These are phyloP conservation scores for Mucor indicus DNA, from an alignment of 371 early-diverging fungal genomes.

Conservation along the genomic window DNA sequence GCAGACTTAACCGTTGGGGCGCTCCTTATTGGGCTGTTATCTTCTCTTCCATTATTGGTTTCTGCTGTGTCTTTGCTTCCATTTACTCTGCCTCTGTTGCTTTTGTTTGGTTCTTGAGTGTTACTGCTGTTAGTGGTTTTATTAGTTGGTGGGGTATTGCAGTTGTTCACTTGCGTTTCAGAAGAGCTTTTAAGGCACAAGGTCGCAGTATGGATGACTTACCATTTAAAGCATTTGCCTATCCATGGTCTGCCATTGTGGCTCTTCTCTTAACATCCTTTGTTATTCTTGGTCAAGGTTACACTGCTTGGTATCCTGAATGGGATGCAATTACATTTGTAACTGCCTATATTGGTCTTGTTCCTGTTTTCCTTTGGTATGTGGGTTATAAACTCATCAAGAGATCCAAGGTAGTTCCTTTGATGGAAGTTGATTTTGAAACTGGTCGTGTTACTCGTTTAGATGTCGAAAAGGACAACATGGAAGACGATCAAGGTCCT, in stretches of 20 bases:
- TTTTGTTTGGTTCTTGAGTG: slow-evolving; percentile 73
- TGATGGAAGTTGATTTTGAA: slow-evolving; percentile 42
- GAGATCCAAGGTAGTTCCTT: slow-evolving; percentile 52
- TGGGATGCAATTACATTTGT: slow-evolving; percentile 27
- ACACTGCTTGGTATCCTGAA: slow-evolving; percentile 21
- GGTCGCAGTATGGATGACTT: slow-evolving; percentile 62
- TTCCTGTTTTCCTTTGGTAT: slow-evolving; percentile 45
- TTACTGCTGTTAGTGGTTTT: slow-evolving; percentile 75
- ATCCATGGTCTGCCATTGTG: slow-evolving; percentile 63
- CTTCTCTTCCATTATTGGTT: slow-evolving; percentile 56
- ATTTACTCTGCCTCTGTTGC: slow-evolving; percentile 52
- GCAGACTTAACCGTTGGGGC: slow-evolving; percentile 47
- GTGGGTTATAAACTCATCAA: slow-evolving; percentile 44
- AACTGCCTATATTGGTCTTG: slow-evolving; percentile 40
- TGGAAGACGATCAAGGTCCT: slow-evolving; percentile 15
- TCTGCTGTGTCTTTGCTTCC: slow-evolving; percentile 50
- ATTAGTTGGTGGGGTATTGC: slow-evolving; percentile 78
- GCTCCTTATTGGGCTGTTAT: slow-evolving; percentile 55
- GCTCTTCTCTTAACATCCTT: slow-evolving; percentile 43
- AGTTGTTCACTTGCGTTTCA: slow-evolving; percentile 79
- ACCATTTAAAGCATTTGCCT: slow-evolving; percentile 68
- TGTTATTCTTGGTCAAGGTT: slow-evolving; percentile 59
- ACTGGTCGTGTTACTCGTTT: slow-evolving; percentile 28
- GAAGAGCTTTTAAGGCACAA: slow-evolving; percentile 71
- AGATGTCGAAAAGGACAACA: slow-evolving; percentile 32